Base-by-base conservation (phyloP, 2,329 filamentous ascomycete genomes). In the Penicillium sp. region DNA sequence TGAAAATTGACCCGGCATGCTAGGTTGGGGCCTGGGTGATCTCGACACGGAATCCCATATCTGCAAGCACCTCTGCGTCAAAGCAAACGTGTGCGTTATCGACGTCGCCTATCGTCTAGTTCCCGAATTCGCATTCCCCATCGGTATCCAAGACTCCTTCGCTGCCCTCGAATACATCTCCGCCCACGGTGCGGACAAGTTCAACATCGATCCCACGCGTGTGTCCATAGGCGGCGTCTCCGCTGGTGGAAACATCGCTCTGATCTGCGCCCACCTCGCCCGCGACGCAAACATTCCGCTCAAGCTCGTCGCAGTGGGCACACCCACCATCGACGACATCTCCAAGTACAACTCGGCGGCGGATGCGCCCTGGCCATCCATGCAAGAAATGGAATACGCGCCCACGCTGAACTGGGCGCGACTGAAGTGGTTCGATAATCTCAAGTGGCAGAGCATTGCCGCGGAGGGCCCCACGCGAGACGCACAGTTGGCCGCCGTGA, bases 81-180 rank as follows among this genome's bases (percentile, higher is more conserved):
- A 77, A 49, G 78, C 78, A 25, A 72, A 74, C 28, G 81, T 82
- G 30, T 76, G 75, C 14, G 81, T 84, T 30, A 75, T 85, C 57
- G 80, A 83, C 64, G 79, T 84, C 11, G 81, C 71, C n/a, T 85
- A 85, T 65, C 78, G 83, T 4, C 77, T 84, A 1, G 80, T 83
- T 0, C 83, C 83, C 8, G 82, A 84, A 68, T 68, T 78, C 62
- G 71, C 79, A 5, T 84, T 82, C 59, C 83, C 83, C n/a, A 76
- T 77, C 14, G 75, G 74, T 33, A 76, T 81, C 19, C 76, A 80
- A n/a, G 83, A 85, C 70, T 79, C 78, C 53, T 84, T 80, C 69
- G 78, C 77, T 6, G 80, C 78, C 2, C 66, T 84, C 37, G 71
- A 77, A 59, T 76, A 80, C 66, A 70, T 81, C 33, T 70, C 76